Evolutionary conservation across 345 rosid species (phyloP).

Genomic region (Erysimum cheiranthoides): DNA sequence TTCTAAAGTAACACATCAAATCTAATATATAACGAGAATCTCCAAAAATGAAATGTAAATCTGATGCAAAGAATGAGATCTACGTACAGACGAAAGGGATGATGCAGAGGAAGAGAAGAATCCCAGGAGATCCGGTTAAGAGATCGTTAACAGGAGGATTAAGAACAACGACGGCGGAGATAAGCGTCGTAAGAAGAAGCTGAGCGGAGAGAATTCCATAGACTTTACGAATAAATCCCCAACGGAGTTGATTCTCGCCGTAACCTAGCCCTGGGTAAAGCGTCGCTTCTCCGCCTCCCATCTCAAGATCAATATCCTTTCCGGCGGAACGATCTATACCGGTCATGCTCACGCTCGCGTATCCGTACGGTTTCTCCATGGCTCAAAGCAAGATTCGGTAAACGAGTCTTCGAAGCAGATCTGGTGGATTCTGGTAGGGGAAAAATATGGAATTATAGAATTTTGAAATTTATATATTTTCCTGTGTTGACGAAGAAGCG

Average conservation of each 20-base stretch:
- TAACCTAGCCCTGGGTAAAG: slow-evolving; percentile 80
- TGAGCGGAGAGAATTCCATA: slow-evolving; percentile 85
- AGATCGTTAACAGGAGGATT: slow-evolving; percentile 71
- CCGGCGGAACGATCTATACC: slow-evolving; percentile 33
- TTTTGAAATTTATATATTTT: slow-evolving; percentile 5
- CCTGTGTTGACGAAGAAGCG: neutral
- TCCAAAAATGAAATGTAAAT: neutral
- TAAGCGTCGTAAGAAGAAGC: slow-evolving; percentile 79
- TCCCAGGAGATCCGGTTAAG: slow-evolving; percentile 70
- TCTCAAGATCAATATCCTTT: slow-evolving; percentile 62
- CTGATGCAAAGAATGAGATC: slow-evolving; percentile 1
- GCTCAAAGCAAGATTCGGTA: slow-evolving; percentile 28
- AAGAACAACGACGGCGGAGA: slow-evolving; percentile 72
- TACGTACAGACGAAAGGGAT: slow-evolving; percentile 76
- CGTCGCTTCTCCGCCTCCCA: slow-evolving; percentile 68
- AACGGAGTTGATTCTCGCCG: slow-evolving; percentile 91
- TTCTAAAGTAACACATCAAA: slow-evolving; percentile 1
- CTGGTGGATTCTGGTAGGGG: slow-evolving; percentile 7
- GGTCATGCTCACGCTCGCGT: slow-evolving; percentile 54
- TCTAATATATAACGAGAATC: neutral
- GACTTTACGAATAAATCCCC: slow-evolving; percentile 94
- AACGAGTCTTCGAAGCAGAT: slow-evolving; percentile 29
- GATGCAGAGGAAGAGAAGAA: slow-evolving; percentile 74
- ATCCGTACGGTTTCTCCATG: slow-evolving; percentile 62
- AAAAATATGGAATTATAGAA: neutral